Base-by-base conservation (phyloP, 306 rosid species). In the Cucumis melo region DNA sequence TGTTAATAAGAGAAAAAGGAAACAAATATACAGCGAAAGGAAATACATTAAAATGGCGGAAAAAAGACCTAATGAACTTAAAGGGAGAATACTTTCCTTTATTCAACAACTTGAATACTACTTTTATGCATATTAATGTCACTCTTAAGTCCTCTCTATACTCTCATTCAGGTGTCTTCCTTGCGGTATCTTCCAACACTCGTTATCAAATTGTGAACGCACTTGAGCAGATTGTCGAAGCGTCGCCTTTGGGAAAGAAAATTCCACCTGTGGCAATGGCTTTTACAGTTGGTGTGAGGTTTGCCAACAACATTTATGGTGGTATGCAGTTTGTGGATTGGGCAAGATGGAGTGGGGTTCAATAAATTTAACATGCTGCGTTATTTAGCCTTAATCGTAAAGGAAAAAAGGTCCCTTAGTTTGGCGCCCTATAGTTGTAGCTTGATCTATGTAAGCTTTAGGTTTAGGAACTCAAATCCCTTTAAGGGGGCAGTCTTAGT, bases 321-420 rank as follows among this genome's bases (percentile, higher is more conserved):
- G 96, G 96, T 19, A 93, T 93, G 98, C 97, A 93, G 84, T 94
- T 94, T 32, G 85, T 94, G 41, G 97, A 94, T 78, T 94, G 98
- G 97, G 98, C 98, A 51, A 89, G 87, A 80, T 82, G 24, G 93
- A 94, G 97, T 51, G 98, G 98, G 23, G 89, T 91, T 65, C 96
- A 93, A 80, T 91, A 85, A 71, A 55, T 36, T 57, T 55, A 74
- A 32, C 54, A 44, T 44, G 38, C 75, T 17, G 72, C 48, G 9
- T 36, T 17, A 8, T 44, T 23, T 44, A 14, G 34, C 32, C 20
- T 70, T 46, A 15, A 48, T 24, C 59, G 24, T 51, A 51, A 51
- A 51, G 56, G 15, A 0, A 19, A 46, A 65, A 19, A 10, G 0
- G 0, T 10, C 32, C 66, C 66, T 20, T 39, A 20, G 34, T 67